Evolutionary conservation across 2,329 filamentous ascomycete genomes (phyloP).

Genomic region (Monilinia fructicola): DNA sequence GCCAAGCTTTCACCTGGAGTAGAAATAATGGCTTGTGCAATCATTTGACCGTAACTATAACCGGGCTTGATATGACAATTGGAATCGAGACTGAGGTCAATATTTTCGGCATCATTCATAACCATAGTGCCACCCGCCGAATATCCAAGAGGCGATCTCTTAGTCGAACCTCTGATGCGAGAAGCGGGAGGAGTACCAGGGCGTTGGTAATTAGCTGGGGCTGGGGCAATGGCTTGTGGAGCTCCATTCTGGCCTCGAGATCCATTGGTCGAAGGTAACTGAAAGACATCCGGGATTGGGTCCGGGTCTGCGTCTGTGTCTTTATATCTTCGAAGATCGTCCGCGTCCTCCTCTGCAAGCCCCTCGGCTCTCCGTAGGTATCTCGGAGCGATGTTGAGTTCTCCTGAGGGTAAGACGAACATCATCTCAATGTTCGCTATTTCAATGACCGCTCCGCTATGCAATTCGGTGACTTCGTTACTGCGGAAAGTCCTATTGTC

Average conservation of each 20-base stretch:
- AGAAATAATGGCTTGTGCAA: conserved; percentile 91
- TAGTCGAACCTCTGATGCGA: conserved; percentile 33
- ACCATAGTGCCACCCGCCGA: conserved; percentile 45
- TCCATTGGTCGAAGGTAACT: background rate
- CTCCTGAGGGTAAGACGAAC: conserved; percentile 80
- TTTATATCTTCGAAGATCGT: conserved; percentile 1
- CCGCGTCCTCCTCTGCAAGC: conserved; percentile 21
- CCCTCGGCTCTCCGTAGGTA: conserved; percentile 60
- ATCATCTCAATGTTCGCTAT: conserved; percentile 96
- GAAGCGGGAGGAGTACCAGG: conserved; percentile 54
- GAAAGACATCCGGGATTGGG: background rate
- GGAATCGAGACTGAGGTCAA: conserved; percentile 78
- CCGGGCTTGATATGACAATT: conserved; percentile 92
- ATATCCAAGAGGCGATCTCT: conserved; percentile 36
- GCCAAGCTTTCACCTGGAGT: conserved; percentile 86
- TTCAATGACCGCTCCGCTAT: conserved; percentile 87
- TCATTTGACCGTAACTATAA: conserved; percentile 95
- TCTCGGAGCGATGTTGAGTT: conserved; percentile 65
- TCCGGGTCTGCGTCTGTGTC: conserved; percentile 1
- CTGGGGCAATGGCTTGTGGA: conserved; percentile 55
- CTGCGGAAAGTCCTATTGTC: conserved; percentile 72
- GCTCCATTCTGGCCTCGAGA: conserved; percentile 31
- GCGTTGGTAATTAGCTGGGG: conserved; percentile 59
- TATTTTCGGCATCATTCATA: conserved; percentile 50
- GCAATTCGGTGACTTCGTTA: conserved; percentile 62